Percentiles rank a stretch among this genome's conserved stretches.
Conservation (phyloP, 2,329 filamentous ascomycete species). For the Gnomoniopsis sp. region DNA sequence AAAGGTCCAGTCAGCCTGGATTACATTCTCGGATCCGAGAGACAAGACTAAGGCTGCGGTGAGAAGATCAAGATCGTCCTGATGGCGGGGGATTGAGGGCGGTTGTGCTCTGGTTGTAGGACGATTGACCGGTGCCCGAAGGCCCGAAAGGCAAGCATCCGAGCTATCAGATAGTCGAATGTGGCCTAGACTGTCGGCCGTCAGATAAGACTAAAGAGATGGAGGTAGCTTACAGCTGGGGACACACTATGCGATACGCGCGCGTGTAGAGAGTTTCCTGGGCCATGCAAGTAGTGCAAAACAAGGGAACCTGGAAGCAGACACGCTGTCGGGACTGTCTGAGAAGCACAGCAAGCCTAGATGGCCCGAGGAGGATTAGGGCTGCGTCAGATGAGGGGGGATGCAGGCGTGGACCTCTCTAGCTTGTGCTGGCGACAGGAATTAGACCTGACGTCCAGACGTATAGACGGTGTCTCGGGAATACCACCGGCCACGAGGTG, state of each 20-base stretch:
- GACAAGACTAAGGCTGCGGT: conserved; percentile 2
- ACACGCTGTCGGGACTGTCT: background rate
- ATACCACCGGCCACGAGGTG: conserved; percentile 17
- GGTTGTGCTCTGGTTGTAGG: background rate
- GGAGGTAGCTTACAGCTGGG: conserved; percentile 4
- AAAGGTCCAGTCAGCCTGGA: conserved; percentile 10
- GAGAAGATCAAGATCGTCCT: background rate
- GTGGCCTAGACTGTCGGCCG: background rate
- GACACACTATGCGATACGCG: background rate
- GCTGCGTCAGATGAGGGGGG: background rate
- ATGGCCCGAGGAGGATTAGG: background rate
- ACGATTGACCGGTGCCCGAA: background rate
- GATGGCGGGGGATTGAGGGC: background rate
- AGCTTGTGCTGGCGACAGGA: conserved; percentile 6
- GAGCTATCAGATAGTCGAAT: background rate
- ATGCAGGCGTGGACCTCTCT: background rate
- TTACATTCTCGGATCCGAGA: conserved; percentile 18
- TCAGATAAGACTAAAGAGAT: background rate
- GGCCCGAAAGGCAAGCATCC: background rate
- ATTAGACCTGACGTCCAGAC: background rate
- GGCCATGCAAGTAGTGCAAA: conserved; percentile 13
- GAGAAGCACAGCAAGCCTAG: background rate
- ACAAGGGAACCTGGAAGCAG: conserved; percentile 9
- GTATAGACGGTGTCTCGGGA: conserved; percentile 14
- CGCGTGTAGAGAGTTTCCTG: conserved; percentile 1